Evolutionary conservation across 345 rosid genomes (phyloP).

Genomic region (Populus tremula): DNA sequence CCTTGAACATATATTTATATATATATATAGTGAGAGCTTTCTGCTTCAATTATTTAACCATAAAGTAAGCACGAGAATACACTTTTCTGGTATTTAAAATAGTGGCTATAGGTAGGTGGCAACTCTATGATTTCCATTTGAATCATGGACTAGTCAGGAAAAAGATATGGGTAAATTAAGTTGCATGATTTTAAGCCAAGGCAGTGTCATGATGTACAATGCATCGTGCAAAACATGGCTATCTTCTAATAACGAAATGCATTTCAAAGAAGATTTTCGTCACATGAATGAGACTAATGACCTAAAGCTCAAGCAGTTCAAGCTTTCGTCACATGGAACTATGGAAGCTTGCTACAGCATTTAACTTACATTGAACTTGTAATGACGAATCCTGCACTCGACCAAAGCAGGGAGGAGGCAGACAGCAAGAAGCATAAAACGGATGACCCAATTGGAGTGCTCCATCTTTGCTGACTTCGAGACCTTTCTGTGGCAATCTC

Average conservation of each 20-base stretch:
- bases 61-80: background rate
- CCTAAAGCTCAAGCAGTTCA: background rate
- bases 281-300: background rate
- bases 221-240: no score
- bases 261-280: background rate
- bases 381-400: constrained; percentile 25
- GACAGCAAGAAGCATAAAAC: constrained; percentile 8
- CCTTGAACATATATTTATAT: no score
- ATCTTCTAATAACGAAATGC: background rate
- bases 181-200: no score
- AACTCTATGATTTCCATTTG: background rate
- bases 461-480: background rate
- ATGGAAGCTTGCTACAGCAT: background rate
- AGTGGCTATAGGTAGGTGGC: no score
- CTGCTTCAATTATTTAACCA: background rate
- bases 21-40: no score
- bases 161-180: no score
- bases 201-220: no score
- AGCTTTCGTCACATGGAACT: no score
- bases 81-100: no score
- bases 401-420: constrained; percentile 18
- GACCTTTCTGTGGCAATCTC: background rate
- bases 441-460: background rate
- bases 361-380: constrained; percentile 31
- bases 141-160: background rate